Evolutionary conservation across 2,329 filamentous ascomycete genomes (phyloP).

Genomic region (Pestalotiopsis sp.): DNA sequence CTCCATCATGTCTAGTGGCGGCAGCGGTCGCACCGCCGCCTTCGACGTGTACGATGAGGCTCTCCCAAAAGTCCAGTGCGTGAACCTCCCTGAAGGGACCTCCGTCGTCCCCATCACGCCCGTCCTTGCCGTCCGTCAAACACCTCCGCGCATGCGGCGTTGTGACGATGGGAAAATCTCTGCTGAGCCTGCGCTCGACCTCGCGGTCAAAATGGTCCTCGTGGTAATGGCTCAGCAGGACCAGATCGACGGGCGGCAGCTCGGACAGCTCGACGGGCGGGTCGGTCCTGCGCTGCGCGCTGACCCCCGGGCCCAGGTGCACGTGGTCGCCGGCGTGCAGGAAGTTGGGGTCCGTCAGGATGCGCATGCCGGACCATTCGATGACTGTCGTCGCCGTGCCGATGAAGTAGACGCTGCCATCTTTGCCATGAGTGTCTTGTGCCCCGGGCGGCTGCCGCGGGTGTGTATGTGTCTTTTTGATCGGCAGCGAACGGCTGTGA

Average conservation of each 20-base stretch:
- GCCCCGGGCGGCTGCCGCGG: constrained; percentile 18
- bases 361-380: constrained; percentile 54
- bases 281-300: constrained; percentile 55
- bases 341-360: constrained; percentile 67
- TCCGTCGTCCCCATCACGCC: neutral
- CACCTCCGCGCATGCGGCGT: constrained; percentile 63
- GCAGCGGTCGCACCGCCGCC: constrained; percentile 13
- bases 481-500: constrained; percentile 19
- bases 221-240: constrained; percentile 69
- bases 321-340: constrained; percentile 68
- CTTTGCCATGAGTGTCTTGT: constrained; percentile 25
- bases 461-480: constrained; percentile 27
- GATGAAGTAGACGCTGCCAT: constrained; percentile 55
- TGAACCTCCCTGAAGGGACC: constrained; percentile 59
- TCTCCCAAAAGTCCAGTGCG: constrained; percentile 59
- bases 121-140: constrained; percentile 42
- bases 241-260: constrained; percentile 60
- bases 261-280: constrained; percentile 63
- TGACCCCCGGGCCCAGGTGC: constrained; percentile 67
- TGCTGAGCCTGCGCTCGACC: constrained; percentile 41
- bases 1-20: constrained; percentile 32
- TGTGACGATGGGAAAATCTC: constrained; percentile 64
- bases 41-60: constrained; percentile 43
- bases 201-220: constrained; percentile 48
- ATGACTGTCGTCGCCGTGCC: constrained; percentile 60